Conservation (phyloP, 2,329 filamentous ascomycete genomes). For the Sporothrix sp. region DNA sequence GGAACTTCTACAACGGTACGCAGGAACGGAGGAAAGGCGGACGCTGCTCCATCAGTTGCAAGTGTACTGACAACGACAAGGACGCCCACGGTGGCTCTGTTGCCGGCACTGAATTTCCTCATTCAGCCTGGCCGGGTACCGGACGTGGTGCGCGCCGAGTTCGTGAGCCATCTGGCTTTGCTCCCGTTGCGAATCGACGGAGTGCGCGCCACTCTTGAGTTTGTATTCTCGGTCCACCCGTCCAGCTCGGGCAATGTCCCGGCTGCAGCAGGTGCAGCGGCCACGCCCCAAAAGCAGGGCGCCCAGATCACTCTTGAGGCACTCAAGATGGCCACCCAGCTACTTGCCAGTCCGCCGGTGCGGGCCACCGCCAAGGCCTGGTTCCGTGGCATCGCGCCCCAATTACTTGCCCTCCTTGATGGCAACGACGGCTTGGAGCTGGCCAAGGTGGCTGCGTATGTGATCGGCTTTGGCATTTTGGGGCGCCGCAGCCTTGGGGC, state of each 20-base stretch:
- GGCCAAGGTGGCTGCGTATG: conserved; percentile 48
- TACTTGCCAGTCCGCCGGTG: conserved; percentile 51
- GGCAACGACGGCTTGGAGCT: conserved; percentile 48
- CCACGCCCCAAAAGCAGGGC: conserved; percentile 43
- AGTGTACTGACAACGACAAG: conserved; percentile 9
- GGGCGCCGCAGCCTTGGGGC: conserved; percentile 54
- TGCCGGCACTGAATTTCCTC: conserved; percentile 52
- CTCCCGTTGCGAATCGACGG: conserved; percentile 54
- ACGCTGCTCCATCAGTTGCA: too few species aligned
- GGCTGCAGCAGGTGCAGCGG: conserved; percentile 27
- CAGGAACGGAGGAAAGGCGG: too few species aligned
- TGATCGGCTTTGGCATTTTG: conserved; percentile 58
- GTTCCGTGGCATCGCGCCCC: conserved; percentile 50
- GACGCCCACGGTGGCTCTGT: conserved; percentile 35
- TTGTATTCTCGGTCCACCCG: conserved; percentile 60
- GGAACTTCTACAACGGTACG: conserved; percentile 41
- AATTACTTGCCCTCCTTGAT: conserved; percentile 53
- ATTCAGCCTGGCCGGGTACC: conserved; percentile 52
- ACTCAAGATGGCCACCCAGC: conserved; percentile 50
- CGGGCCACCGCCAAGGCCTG: conserved; percentile 45
- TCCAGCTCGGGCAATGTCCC: conserved; percentile 31
- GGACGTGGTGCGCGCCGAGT: conserved; percentile 46
- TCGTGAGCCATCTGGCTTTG: conserved; percentile 48
- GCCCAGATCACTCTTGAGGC: conserved; percentile 60
- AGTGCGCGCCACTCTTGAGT: conserved; percentile 59